Evolutionary conservation across 257 asterid species (phyloP), one percentile per base, ranked within the genome.

Genomic region (Jasminum sambac): DNA sequence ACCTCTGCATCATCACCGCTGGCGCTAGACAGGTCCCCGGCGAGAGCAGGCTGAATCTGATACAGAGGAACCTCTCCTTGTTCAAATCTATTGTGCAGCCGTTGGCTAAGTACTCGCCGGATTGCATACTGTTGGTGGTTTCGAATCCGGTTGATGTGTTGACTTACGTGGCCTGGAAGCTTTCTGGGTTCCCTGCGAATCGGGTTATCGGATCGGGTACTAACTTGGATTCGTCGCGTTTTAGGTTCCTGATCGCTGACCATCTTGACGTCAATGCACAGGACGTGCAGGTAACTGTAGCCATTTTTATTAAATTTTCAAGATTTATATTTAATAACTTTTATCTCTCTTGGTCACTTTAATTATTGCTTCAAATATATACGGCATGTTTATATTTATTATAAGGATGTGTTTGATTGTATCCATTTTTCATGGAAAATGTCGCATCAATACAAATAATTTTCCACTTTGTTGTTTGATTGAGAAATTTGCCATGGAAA

Each of bases 181-280:
- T 92, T 0, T 92, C 98, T 16, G 93, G 93, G 25, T 87, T 91
- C 34, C 88, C 95, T 0, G 69, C 85, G 4, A 88, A 89, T 42
- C 84, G 96, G 81, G 92, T 92, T 5, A 77, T 92, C 62, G 96
- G 98, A 63, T 92, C 98, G 69, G 98, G 98, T 4, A 92, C 96
- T 6, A 92, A 89, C 72, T 63, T 92, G 88, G 96, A 89, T 73
- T 88, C 96, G 11, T 92, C 98, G 0, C 66, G 98, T 58, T 92
- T 92, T 44, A 79, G 98, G 67, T 92, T 81, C 78, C 61, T 92
- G 81, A 80, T 92, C 19, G 98, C 98, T 0, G 92, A 92, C 80
- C 96, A 92, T 64, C 90, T 92, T 21, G 95, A 89, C 40, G 98
- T 89, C 43, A 92, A 89, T 77, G 96, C 98, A 40, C 96, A 88